A percentile compares a stretch with the other conserved stretches of the same genome.
Evolutionary conservation across 176 grass and related monocot species (phyloP).

Genomic region (Thinopyrum elongatum): DNA sequence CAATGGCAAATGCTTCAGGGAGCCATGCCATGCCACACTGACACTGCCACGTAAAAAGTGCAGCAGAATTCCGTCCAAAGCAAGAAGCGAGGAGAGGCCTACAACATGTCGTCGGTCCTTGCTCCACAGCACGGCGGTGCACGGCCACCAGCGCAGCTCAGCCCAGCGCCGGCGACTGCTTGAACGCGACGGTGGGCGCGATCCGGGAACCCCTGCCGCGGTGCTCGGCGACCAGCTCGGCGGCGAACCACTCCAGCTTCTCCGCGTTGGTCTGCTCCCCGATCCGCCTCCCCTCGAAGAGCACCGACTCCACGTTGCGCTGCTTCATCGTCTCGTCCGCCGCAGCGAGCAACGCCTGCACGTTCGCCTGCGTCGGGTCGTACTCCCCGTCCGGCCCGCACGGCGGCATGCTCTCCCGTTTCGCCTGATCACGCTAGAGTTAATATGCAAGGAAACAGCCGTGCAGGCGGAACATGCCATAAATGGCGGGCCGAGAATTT

Average conservation of each 20-base stretch:
- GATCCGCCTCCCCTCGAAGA: constrained; percentile 82
- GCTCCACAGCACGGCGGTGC: neutral
- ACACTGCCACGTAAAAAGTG: constrained; percentile 78
- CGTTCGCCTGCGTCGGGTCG: constrained; percentile 61
- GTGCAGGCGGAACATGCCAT: neutral
- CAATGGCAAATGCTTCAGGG: constrained; percentile 20
- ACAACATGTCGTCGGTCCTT: constrained; percentile 25
- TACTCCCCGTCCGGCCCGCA: constrained; percentile 57
- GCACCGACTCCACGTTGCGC: constrained; percentile 89
- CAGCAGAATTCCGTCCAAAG: constrained; percentile 62
- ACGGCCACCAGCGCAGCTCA: neutral
- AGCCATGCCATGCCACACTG: constrained; percentile 41
- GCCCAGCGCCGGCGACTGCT: constrained; percentile 51
- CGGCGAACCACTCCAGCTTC: constrained; percentile 83
- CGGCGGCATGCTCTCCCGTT: constrained; percentile 52
- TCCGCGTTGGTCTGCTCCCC: constrained; percentile 86
- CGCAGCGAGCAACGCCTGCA: constrained; percentile 50
- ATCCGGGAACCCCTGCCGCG: constrained; percentile 69
- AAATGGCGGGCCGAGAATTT: neutral
- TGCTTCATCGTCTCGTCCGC: constrained; percentile 93
- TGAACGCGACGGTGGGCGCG: constrained; percentile 94
- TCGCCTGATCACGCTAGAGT: constrained; percentile 44
- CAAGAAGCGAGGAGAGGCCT: constrained; percentile 26
- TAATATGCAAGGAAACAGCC: neutral
- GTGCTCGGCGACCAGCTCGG: constrained; percentile 76